Evolutionary conservation across 2,329 filamentous ascomycete genomes (phyloP).

Genomic region (Podosphaera xanthii): DNA sequence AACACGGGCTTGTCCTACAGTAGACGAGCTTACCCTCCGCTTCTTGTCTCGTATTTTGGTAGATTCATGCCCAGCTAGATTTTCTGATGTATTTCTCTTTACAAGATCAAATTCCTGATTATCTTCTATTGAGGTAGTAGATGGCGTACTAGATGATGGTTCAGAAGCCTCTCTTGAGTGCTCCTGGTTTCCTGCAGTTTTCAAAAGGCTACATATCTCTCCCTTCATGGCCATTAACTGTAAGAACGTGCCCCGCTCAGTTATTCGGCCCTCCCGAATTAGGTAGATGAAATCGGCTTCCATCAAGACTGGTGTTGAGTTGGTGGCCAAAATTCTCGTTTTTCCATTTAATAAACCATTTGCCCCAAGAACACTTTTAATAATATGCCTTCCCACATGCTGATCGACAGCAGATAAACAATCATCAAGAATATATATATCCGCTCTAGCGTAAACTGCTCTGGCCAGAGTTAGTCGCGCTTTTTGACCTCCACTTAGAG

Average conservation of each 20-base stretch:
- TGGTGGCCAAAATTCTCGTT: slow-evolving; percentile 82
- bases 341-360: slow-evolving; percentile 65
- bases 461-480: slow-evolving; percentile 77
- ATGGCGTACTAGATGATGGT: slow-evolving; percentile 29
- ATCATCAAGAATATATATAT: slow-evolving; percentile 87
- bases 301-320: slow-evolving; percentile 74
- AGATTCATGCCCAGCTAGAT: slow-evolving; percentile 49
- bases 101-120: slow-evolving; percentile 34
- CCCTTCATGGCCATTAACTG: slow-evolving; percentile 89
- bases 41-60: slow-evolving; percentile 27
- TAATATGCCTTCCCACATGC: slow-evolving; percentile 84
- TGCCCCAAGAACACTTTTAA: slow-evolving; percentile 76
- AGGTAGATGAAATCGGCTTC: slow-evolving; percentile 79
- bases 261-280: slow-evolving; percentile 58
- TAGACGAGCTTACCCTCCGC: slow-evolving; percentile 48
- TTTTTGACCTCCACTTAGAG: slow-evolving; percentile 86
- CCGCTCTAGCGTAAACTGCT: slow-evolving; percentile 89
- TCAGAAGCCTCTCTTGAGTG: slow-evolving; percentile 18
- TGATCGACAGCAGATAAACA: slow-evolving; percentile 94
- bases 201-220: slow-evolving; percentile 64
- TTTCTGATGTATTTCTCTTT: slow-evolving; percentile 59
- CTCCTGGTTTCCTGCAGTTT: slow-evolving; percentile 42
- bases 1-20: slow-evolving; percentile 71
- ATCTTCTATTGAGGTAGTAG: slow-evolving; percentile 29
- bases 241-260: slow-evolving; percentile 74